A percentile compares a stretch with the other conserved stretches of the same genome.
These are phyloP conservation scores for Lyophyllum decastes DNA, from an alignment of 768 basidiomycete species.

Conservation along the genomic window DNA sequence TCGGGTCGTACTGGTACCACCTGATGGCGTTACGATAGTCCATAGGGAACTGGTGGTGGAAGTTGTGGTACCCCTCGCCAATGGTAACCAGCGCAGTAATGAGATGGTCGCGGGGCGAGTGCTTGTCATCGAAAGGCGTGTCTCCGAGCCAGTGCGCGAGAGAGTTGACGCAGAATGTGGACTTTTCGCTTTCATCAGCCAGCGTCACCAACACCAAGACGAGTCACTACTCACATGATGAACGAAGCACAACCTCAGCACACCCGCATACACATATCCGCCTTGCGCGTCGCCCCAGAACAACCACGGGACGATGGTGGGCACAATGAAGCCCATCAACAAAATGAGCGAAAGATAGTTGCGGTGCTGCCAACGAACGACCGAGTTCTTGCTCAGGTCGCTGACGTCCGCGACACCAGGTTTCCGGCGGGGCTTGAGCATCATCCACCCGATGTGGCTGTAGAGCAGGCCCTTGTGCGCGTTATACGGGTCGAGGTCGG, in stretches of 20 bases:
- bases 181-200: constrained; percentile 42
- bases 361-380: constrained; percentile 88
- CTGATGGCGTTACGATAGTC: constrained; percentile 96
- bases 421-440: constrained; percentile 85
- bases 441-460: constrained; percentile 93
- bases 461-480: constrained; percentile 87
- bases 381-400: constrained; percentile 76
- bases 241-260: constrained; percentile 79
- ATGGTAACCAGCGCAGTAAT: constrained; percentile 89
- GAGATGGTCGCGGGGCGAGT: constrained; percentile 87
- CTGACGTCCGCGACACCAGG: constrained; percentile 90
- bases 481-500: constrained; percentile 94
- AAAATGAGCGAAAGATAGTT: constrained; percentile 75
- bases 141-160: constrained; percentile 97
- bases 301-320: constrained; percentile 76
- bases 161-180: constrained; percentile 96
- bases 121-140: constrained; percentile 92
- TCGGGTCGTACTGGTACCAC: constrained; percentile 93
- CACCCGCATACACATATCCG: constrained; percentile 84
- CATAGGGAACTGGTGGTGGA: constrained; percentile 97
- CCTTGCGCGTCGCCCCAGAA: constrained; percentile 86
- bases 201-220: constrained; percentile 6
- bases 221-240: constrained; percentile 69
- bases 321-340: constrained; percentile 69
- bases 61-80: constrained; percentile 98